A percentile compares a stretch with the other conserved stretches of the same genome.
phyloP scores from a whole-genome alignment of 2,329 filamentous ascomycete species.

The Lachnellula arida region DNA sequence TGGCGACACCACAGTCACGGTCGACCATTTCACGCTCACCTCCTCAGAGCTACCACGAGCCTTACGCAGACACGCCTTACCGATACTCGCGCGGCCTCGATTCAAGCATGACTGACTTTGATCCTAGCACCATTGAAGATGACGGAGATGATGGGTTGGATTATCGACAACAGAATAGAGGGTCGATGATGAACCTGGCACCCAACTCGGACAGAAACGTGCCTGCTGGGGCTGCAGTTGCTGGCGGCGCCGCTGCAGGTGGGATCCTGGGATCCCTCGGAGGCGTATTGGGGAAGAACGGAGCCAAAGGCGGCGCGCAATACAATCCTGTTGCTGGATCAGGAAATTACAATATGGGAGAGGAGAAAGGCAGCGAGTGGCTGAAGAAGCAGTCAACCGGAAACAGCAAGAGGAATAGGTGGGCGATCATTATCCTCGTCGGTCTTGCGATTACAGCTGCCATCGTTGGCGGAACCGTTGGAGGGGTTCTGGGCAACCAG shows the following conservation, averaged over 20 bases:
- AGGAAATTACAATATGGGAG: slow-evolving; percentile 19
- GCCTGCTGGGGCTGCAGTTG: slow-evolving; percentile 24
- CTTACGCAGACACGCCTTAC: slow-evolving; percentile 25
- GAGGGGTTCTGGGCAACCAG: slow-evolving; percentile 61
- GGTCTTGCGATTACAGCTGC: slow-evolving; percentile 62
- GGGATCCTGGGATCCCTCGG: slow-evolving; percentile 28
- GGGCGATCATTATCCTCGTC: slow-evolving; percentile 62
- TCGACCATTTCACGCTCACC: slow-evolving; percentile 24
- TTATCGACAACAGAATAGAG: slow-evolving; percentile 46
- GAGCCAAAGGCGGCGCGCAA: slow-evolving; percentile 14
- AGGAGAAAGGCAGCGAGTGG: slow-evolving; percentile 64
- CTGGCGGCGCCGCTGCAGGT: slow-evolving; percentile 40
- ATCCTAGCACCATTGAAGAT: slow-evolving; percentile 77
- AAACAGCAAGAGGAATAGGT: slow-evolving; percentile 60
- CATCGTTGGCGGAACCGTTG: slow-evolving; percentile 69
- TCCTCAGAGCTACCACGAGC: slow-evolving; percentile 22
- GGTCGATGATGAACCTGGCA: slow-evolving; percentile 43
- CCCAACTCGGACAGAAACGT: slow-evolving; percentile 20
- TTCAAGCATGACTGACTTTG: slow-evolving; percentile 26
- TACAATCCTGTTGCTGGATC: slow-evolving; percentile 26
- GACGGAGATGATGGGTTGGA: slow-evolving; percentile 82
- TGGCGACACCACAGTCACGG: slow-evolving; percentile 25
- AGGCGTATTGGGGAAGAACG: slow-evolving; percentile 26
- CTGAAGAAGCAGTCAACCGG: slow-evolving; percentile 53
- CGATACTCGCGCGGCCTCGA: slow-evolving; percentile 30